These are phyloP conservation scores for Fusarium sp. DNA, from an alignment of 2,329 filamentous ascomycete species.

Conservation along the genomic window DNA sequence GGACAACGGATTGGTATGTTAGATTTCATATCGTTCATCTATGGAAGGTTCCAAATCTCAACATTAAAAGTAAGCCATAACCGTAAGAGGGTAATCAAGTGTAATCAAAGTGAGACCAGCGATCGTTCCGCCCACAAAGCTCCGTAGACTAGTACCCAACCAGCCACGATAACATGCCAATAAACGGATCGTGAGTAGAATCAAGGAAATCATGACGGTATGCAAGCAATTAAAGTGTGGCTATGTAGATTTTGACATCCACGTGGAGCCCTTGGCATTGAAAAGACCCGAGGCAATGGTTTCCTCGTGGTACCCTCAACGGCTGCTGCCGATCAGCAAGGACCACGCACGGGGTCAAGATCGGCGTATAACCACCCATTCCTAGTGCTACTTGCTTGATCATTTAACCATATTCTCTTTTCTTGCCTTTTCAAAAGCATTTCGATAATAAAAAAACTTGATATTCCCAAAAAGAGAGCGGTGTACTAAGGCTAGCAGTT, in stretches of 20 bases:
- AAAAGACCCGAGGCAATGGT: neutral
- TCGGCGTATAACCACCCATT: neutral
- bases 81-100: neutral
- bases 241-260: neutral
- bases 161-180: neutral
- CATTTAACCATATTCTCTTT: fast-evolving
- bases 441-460: neutral
- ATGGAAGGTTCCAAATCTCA: neutral
- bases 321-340: neutral
- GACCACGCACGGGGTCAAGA: neutral
- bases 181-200: no score
- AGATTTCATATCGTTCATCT: neutral
- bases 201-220: no score
- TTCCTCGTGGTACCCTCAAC: neutral
- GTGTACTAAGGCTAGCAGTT: neutral
- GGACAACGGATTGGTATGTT: neutral
- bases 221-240: neutral
- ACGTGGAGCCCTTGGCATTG: neutral
- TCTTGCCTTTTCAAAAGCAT: fast-evolving
- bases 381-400: neutral
- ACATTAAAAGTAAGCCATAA: neutral
- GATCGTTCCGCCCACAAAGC: neutral
- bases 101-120: neutral
- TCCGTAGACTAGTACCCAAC: neutral
- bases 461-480: no score